phyloP scores from a whole-genome alignment of 2,329 filamentous ascomycete species.

The Aspergillus sojae region DNA sequence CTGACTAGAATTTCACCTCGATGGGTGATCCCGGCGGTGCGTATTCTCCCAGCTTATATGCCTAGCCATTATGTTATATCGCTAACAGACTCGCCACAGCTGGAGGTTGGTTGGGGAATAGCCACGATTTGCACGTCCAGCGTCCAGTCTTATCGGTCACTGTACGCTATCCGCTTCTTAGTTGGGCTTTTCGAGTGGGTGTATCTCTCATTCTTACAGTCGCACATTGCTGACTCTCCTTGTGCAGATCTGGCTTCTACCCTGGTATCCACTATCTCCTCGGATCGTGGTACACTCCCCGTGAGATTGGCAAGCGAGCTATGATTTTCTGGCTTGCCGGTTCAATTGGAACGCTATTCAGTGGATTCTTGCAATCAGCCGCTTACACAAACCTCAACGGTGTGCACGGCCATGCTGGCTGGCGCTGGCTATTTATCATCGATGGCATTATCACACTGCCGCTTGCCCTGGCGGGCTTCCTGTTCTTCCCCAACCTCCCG shows the following conservation, averaged over 20 bases:
- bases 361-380: constrained; percentile 26
- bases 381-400: constrained; percentile 29
- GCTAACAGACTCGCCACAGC: not conserved
- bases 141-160: constrained; percentile 26
- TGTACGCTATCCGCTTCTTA: constrained; percentile 29
- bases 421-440: constrained; percentile 34
- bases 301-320: constrained; percentile 27
- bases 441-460: constrained; percentile 30
- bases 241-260: constrained; percentile 25
- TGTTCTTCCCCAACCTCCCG: constrained; percentile 26
- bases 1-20: constrained; percentile 49
- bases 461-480: constrained; percentile 25
- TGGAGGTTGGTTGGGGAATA: constrained; percentile 38
- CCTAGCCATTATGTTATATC: not conserved
- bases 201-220: too few species aligned
- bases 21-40: constrained; percentile 42
- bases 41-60: not conserved
- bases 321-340: constrained; percentile 29
- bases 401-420: constrained; percentile 25
- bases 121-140: constrained; percentile 24
- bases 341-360: constrained; percentile 24
- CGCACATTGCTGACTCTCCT: not conserved
- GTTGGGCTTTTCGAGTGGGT: constrained; percentile 33
- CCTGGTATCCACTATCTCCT: constrained; percentile 30
- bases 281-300: constrained; percentile 30